Base-by-base conservation (phyloP, 208 protist species). In the Leishmania major region DNA sequence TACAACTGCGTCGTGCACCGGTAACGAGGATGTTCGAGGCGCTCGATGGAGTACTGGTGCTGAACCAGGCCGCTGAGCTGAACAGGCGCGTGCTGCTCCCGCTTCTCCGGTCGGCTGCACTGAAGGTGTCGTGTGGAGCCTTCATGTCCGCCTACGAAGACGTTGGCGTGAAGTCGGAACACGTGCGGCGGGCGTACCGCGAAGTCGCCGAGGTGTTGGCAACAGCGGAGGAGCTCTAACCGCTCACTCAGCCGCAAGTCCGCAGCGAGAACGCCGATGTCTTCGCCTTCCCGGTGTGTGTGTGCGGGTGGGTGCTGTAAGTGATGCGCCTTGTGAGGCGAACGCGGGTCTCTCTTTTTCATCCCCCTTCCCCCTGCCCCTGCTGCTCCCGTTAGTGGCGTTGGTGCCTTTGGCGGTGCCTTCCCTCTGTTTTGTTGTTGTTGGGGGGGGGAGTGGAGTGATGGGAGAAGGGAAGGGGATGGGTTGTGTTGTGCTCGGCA, bases 71-170 rank as follows among this genome's bases (percentile, higher is more conserved):
- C 19, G 49, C 82, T 13, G 93, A 97, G 87, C 81, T 97, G 64
- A 91, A 96, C 75, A 75, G 77, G 1, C 67, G 67, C 0, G 77
- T 97, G 35, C 81, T 96, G 6, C 94, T 97, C 73, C 93, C 90
- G 0, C 82, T 97, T 79, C 81, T 97, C 17, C 87, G 87, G 53
- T 95, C 91, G 0, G 93, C 95, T n/a, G 89, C 91, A 47, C 72
- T 96, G 75, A 97, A 97, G 80, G 92, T 96, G 72, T 88, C 92
- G 64, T 84, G 89, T 22, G 92, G 93, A 31, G 95, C 95, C 15
- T 97, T 96, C 78, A 80, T 96, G 76, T 87, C 86, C n/a, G 87
- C 89, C 11, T 96, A 95, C 81, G 83, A 91, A 70, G 91, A 94
- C n/a, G 86, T 90, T 15, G 95, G 95, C 8, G 86, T 96, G 31